Evolutionary conservation across 192 early-diverging fungal genomes (phyloP), one percentile per base, ranked within the genome.

Genomic region (Umbelopsis sp.): DNA sequence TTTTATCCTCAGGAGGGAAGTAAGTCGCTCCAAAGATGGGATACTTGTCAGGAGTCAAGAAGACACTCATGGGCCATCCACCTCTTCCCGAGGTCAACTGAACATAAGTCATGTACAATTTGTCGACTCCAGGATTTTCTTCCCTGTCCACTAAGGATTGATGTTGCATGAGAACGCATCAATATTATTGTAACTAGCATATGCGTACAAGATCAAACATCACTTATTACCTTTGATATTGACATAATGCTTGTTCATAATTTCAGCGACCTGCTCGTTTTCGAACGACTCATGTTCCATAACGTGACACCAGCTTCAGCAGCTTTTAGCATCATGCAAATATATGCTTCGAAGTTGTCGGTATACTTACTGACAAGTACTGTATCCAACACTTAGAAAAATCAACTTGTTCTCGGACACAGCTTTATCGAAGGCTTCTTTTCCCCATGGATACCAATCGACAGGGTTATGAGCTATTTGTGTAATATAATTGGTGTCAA

Each of bases 41-140:
- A 37, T 80, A 73, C 25, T 81, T 64, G 22, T 80, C 78, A 10
- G 85, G 83, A 21, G 89, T 89, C 27, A 90, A 65, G 50, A 87
- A 87, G 1, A 88, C 86, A 7, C 78, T 82, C 86, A 90, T 89
- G 11, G 89, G 89, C 89, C 89, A 90, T 33, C 89, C 89, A n/a
- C 87, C 89, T 35, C 77, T 64, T n/a, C 89, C 89, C 18, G 85
- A 77, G 16, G 81, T 76, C 22, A 81, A 69, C 74, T 88, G 84
- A 8, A 90, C 81, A 71, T 82, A 90, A 10, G 85, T 85, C 88
- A 89, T 89, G 69, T 88, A 90, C 53, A 87, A 69, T 20, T 82
- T 84, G 72, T 90, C 88, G 11, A 90, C 88, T 23, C 82, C 87
- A 15, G 88, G 88, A 22, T 86, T 71, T 51, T 85, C 84, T 67